Evolutionary conservation across 495 filamentous ascomycete genomes (phyloP).

Genomic region (Venustampulla echinocandica): DNA sequence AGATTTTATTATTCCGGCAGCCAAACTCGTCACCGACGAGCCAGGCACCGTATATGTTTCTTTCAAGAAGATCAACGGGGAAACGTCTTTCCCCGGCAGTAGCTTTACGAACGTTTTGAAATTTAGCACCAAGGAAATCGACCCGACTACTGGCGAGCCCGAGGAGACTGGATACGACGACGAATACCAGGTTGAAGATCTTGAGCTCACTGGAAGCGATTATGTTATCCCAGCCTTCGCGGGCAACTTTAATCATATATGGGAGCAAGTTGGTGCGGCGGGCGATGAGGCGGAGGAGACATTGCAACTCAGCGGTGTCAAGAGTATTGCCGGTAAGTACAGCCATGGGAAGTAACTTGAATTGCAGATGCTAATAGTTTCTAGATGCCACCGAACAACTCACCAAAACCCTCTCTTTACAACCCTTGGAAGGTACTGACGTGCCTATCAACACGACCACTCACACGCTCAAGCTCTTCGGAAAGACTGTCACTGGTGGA

Average conservation of each 20-base stretch:
- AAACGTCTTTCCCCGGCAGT: slow-evolving; percentile 58
- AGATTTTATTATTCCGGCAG: slow-evolving; percentile 86
- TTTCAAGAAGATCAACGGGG: slow-evolving; percentile 74
- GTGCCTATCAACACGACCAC: slow-evolving; percentile 79
- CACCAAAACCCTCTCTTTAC: slow-evolving; percentile 74
- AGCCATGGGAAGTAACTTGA: slow-evolving; percentile 7
- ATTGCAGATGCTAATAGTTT: slow-evolving; percentile 26
- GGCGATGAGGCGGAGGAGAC: slow-evolving; percentile 90
- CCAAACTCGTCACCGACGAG: slow-evolving; percentile 69
- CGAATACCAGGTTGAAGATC: slow-evolving; percentile 93
- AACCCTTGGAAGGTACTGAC: slow-evolving; percentile 89
- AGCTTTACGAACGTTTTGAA: slow-evolving; percentile 90
- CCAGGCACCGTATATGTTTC: slow-evolving; percentile 91
- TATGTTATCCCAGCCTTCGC: slow-evolving; percentile 91
- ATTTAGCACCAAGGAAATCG: slow-evolving; percentile 96
- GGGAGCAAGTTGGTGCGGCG: slow-evolving; percentile 83
- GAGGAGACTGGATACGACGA: slow-evolving; percentile 92
- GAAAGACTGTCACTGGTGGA: slow-evolving; percentile 89
- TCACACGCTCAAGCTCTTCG: slow-evolving; percentile 90
- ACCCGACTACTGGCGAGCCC: slow-evolving; percentile 86
- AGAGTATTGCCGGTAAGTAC: slow-evolving; percentile 81
- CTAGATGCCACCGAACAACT: slow-evolving; percentile 96
- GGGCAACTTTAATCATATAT: slow-evolving; percentile 91
- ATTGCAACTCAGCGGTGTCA: slow-evolving; percentile 77
- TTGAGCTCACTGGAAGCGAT: slow-evolving; percentile 85